Conservation (phyloP, 192 early-diverging fungal genomes). For the Helicostylum pulchrum region DNA sequence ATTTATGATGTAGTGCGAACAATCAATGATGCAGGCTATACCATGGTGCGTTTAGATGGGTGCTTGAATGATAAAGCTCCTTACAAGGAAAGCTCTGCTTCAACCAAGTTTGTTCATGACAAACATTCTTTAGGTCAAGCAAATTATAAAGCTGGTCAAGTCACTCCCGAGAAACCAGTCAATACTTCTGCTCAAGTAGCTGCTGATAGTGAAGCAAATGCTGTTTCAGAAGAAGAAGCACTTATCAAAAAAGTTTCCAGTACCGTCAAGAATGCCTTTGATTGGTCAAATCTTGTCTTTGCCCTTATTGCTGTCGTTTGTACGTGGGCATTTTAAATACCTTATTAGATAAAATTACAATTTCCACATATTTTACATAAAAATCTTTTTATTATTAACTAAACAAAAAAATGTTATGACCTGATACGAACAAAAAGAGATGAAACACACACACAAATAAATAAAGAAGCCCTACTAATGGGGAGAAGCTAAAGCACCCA, state of each 20-base stretch:
- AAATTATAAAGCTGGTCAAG: slow-evolving; percentile 45
- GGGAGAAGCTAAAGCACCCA: slow-evolving; percentile 60
- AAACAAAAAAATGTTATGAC: too few relatives aligned
- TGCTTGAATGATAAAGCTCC: slow-evolving; percentile 47
- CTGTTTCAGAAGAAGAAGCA: background rate
- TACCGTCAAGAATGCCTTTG: background rate
- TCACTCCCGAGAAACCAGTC: slow-evolving; percentile 26
- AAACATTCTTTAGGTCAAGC: slow-evolving; percentile 43
- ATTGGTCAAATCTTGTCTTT: background rate
- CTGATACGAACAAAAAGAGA: too few relatives aligned
- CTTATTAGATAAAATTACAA: too few relatives aligned
- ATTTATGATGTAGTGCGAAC: slow-evolving; percentile 40
- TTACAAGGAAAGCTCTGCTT: slow-evolving; percentile 40
- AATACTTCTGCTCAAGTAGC: background rate
- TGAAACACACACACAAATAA: too few relatives aligned
- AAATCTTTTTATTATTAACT: too few relatives aligned
- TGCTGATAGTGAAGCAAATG: background rate
- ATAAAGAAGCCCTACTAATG: too few relatives aligned
- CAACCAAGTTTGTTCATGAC: slow-evolving; percentile 39
- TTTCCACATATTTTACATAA: too few relatives aligned
- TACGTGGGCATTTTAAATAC: background rate
- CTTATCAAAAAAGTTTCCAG: background rate
- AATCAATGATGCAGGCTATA: slow-evolving; percentile 43
- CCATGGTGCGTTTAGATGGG: slow-evolving; percentile 52
- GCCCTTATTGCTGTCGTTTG: background rate